Conservation (phyloP, 305 asterid genomes). For the Fraxinus dipetala region DNA sequence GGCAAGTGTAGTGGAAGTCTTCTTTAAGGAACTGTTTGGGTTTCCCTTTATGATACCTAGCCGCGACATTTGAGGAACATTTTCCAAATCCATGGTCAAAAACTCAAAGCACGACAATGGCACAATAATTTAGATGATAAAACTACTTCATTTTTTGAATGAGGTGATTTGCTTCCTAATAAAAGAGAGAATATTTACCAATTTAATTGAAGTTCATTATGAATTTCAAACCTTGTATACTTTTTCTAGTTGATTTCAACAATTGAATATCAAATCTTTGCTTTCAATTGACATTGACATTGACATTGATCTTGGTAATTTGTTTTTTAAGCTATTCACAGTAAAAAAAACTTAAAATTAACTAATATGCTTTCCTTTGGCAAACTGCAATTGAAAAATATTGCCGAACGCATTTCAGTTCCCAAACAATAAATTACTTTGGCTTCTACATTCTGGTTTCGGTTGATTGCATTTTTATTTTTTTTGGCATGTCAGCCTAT, state of each 20-base stretch:
- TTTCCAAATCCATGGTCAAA: neutral
- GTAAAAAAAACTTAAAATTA: neutral
- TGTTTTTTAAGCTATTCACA: neutral
- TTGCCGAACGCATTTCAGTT: neutral
- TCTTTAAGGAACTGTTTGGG: neutral
- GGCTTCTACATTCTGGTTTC: neutral
- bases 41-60: neutral
- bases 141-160: neutral
- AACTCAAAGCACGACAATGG: neutral
- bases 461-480: neutral
- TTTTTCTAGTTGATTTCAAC: neutral
- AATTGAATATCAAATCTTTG: neutral
- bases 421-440: neutral
- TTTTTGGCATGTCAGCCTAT: neutral
- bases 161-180: neutral
- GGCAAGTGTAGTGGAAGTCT: neutral
- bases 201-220: neutral
- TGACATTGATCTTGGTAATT: neutral
- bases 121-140: neutral
- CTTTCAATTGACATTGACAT: neutral
- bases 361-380: neutral
- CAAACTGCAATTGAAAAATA: neutral
- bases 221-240: neutral
- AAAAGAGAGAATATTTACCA: neutral
- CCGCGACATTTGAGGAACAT: neutral